A percentile compares a stretch with the other conserved stretches of the same genome.
Evolutionary conservation across 2,329 filamentous ascomycete genomes (phyloP).

Genomic region (Rhinocladiella mackenziei): DNA sequence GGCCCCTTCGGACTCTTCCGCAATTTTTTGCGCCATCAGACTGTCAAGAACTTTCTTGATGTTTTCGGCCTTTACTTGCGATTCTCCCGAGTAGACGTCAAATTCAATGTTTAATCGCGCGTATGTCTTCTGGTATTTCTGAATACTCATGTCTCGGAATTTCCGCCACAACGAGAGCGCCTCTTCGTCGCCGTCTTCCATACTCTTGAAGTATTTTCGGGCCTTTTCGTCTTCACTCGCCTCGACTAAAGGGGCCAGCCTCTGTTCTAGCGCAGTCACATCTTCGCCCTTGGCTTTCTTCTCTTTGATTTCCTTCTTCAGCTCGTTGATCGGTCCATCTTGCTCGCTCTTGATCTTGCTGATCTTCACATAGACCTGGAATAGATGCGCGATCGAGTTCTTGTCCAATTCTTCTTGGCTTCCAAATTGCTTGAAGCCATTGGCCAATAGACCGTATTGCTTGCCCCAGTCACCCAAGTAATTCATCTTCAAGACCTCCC

Average conservation of each 20-base stretch:
- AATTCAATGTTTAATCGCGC: slow-evolving; percentile 62
- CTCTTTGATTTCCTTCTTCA: slow-evolving; percentile 48
- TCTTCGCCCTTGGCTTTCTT: slow-evolving; percentile 49
- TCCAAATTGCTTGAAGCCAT: slow-evolving; percentile 60
- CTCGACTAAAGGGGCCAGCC: slow-evolving; percentile 46
- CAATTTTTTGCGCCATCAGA: slow-evolving; percentile 58
- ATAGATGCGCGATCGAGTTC: slow-evolving; percentile 62
- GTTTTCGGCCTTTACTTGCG: slow-evolving; percentile 59
- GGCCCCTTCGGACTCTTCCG: slow-evolving; percentile 62
- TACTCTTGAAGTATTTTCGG: slow-evolving; percentile 60
- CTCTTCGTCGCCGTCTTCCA: slow-evolving; percentile 59
- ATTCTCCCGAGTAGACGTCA: slow-evolving; percentile 66
- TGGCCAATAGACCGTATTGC: slow-evolving; percentile 59
- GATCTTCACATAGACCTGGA: slow-evolving; percentile 64
- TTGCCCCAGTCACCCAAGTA: slow-evolving; percentile 67
- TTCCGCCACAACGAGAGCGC: slow-evolving; percentile 60
- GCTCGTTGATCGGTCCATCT: slow-evolving; percentile 53
- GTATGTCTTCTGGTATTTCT: slow-evolving; percentile 62
- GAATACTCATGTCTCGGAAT: slow-evolving; percentile 61
- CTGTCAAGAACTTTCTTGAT: slow-evolving; percentile 58
- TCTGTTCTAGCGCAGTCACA: slow-evolving; percentile 43
- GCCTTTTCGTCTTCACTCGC: slow-evolving; percentile 53
- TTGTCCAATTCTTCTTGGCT: slow-evolving; percentile 56
- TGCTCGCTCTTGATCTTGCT: slow-evolving; percentile 55
- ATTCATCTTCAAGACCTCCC: slow-evolving; percentile 62